Percentiles rank a stretch among this genome's conserved stretches.
phyloP scores from a whole-genome alignment of 2,329 filamentous ascomycete species.

The Ophiostoma piceae region DNA sequence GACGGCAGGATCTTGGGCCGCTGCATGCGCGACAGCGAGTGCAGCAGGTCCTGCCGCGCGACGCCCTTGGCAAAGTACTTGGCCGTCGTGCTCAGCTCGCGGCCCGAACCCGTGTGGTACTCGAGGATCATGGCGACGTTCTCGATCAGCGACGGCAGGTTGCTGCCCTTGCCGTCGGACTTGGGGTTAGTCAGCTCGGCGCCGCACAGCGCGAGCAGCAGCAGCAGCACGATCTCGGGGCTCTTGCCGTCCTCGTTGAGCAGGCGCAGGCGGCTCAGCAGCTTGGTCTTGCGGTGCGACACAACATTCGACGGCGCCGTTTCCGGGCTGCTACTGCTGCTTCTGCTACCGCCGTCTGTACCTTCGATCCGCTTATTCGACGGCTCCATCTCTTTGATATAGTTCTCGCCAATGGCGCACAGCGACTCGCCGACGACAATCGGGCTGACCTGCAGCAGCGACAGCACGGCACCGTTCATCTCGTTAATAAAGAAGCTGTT shows the following conservation, averaged over 20 bases:
- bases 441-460: constrained; percentile 24
- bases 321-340: constrained; percentile 8
- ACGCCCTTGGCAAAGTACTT: constrained; percentile 26
- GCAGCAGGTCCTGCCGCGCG: constrained; percentile 26
- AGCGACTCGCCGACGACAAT: constrained; percentile 24
- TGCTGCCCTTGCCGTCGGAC: constrained; percentile 24
- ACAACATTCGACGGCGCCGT: constrained; percentile 6
- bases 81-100: constrained; percentile 22
- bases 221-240: constrained; percentile 24
- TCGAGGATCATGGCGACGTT: constrained; percentile 25
- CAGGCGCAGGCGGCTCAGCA: constrained; percentile 22
- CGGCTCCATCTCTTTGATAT: constrained; percentile 9
- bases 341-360: not conserved
- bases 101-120: constrained; percentile 22
- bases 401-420: constrained; percentile 27
- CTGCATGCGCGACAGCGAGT: constrained; percentile 24
- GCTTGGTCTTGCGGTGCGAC: constrained; percentile 21
- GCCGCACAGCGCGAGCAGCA: constrained; percentile 25
- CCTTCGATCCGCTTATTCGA: not conserved
- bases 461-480: constrained; percentile 26
- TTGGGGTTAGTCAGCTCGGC: constrained; percentile 28
- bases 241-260: constrained; percentile 23
- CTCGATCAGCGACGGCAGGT: constrained; percentile 24
- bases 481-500: constrained; percentile 25
- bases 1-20: constrained; percentile 24